Conservation (phyloP, 306 rosid species). For the Gastrolobium villosum region DNA sequence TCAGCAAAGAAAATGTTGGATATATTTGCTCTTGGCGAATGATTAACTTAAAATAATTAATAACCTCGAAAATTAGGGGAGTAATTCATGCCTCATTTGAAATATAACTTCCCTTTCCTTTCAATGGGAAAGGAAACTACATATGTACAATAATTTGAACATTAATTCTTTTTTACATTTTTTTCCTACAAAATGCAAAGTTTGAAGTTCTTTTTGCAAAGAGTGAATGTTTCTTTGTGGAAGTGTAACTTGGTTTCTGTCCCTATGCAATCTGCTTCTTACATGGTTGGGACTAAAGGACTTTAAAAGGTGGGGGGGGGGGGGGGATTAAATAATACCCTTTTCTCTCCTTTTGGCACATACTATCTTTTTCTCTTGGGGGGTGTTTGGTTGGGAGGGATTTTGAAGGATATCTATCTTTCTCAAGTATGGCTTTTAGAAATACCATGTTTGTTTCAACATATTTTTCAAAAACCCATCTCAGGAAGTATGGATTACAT, state of each 20-base stretch:
- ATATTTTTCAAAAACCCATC: no score
- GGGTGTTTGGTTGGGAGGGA: no score
- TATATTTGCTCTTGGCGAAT: conserved; percentile 59
- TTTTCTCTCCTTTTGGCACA: no score
- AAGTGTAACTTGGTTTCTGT: background rate
- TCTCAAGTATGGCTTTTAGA: no score
- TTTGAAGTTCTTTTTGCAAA: background rate
- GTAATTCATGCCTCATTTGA: background rate
- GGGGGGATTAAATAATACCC: no score
- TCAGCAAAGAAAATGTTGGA: conserved; percentile 65
- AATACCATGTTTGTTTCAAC: no score
- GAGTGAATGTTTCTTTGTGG: background rate
- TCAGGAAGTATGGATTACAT: no score
- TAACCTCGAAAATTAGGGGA: background rate
- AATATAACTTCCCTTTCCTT: background rate
- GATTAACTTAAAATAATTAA: background rate
- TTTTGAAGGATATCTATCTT: no score
- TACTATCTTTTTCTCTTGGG: no score
- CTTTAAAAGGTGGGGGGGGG: no score
- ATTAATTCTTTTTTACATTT: background rate
- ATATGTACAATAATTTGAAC: background rate
- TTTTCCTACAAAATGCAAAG: background rate
- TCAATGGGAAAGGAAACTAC: background rate
- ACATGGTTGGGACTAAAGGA: no score
- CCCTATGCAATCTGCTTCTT: background rate